Conservation (phyloP, 768 basidiomycete species). For the Kondoa malvinella region DNA sequence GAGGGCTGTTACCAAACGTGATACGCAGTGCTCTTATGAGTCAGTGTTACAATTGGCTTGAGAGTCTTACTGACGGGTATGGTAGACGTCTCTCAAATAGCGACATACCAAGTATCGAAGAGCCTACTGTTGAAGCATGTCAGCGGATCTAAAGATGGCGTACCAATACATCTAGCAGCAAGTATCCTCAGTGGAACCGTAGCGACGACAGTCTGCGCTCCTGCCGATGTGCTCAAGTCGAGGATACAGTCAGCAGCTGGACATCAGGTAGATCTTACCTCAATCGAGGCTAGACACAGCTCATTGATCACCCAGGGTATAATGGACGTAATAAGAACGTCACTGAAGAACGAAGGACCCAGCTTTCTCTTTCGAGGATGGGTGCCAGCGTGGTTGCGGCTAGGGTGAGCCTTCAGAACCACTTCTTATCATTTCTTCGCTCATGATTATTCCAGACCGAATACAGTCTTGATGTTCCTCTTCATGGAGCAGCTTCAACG, state of each 20-base stretch:
- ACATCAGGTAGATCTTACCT: background rate
- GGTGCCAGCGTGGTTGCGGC: background rate
- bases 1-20: background rate
- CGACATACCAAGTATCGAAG: background rate
- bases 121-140: background rate
- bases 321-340: background rate
- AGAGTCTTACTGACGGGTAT: background rate
- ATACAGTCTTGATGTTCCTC: background rate
- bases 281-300: background rate
- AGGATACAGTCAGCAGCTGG: background rate
- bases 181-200: background rate
- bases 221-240: background rate
- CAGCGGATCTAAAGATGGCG: background rate
- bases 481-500: background rate
- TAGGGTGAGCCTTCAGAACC: background rate
- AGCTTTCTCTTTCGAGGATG: background rate
- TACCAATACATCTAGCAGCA: background rate
- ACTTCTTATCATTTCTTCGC: too few species aligned
- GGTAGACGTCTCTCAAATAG: background rate
- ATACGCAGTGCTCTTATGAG: background rate
- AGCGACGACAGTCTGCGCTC: background rate
- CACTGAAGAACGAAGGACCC: background rate
- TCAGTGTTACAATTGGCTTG: background rate
- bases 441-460: background rate
- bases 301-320: background rate